A percentile compares a stretch with the other conserved stretches of the same genome.
phyloP scores from a whole-genome alignment of 2,329 filamentous ascomycete species.

The Alternaria alternata region DNA sequence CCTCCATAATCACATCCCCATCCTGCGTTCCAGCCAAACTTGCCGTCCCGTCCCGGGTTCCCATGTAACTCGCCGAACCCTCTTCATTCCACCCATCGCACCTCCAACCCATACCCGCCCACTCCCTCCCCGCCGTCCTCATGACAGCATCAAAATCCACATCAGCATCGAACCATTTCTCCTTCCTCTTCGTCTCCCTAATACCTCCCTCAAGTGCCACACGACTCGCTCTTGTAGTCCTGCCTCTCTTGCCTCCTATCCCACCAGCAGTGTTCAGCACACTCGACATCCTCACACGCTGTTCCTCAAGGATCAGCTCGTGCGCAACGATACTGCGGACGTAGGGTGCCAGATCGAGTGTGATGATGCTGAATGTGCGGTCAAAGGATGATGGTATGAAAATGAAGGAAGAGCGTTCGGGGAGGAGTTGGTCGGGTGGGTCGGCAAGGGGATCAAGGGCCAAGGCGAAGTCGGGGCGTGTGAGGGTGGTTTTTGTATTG shows the following conservation, averaged over 20 bases:
- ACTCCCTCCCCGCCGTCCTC: constrained; percentile 62
- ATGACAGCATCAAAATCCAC: constrained; percentile 70
- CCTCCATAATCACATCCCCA: constrained; percentile 9
- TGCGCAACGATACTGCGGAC: constrained; percentile 84
- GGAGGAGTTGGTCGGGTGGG: constrained; percentile 37
- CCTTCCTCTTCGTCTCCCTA: constrained; percentile 70
- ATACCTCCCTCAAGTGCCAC: constrained; percentile 80
- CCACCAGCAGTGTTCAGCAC: constrained; percentile 67
- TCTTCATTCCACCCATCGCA: constrained; percentile 7
- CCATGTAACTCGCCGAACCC: not conserved
- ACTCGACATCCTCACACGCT: constrained; percentile 69
- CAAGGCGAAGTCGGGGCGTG: constrained; percentile 52
- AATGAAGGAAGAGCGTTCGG: constrained; percentile 47
- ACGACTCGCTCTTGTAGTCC: constrained; percentile 77
- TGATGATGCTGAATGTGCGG: constrained; percentile 70
- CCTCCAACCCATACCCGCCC: constrained; percentile 48
- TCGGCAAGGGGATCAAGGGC: constrained; percentile 63
- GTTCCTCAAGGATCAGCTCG: constrained; percentile 74
- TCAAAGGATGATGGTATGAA: constrained; percentile 80
- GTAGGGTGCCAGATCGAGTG: constrained; percentile 84
- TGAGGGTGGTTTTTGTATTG: constrained; percentile 32
- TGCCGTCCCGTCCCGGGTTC: not conserved
- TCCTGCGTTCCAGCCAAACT: constrained; percentile 19
- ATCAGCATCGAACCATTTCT: constrained; percentile 73
- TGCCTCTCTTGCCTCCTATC: constrained; percentile 62